Percentiles rank a stretch among this genome's conserved stretches.
phyloP scores from a whole-genome alignment of 78 protist species.

The Parvularia atlantis region DNA sequence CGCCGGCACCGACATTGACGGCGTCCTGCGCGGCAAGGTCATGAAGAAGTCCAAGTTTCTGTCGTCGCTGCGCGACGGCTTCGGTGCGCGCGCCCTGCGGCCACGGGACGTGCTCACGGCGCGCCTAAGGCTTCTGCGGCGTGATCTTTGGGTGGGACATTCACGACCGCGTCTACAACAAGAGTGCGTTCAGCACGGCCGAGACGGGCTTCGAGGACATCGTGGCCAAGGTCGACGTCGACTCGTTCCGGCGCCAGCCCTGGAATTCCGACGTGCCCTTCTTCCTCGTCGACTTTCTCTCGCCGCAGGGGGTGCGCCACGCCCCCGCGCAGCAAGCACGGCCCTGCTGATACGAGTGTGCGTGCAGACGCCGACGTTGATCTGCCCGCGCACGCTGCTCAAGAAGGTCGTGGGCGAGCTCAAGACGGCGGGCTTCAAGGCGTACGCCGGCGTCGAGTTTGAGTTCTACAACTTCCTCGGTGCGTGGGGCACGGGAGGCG shows the following conservation, averaged over 20 bases:
- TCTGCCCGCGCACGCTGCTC: slow-evolving; percentile 40
- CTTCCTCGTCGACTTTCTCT: slow-evolving; percentile 34
- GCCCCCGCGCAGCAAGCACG: no score
- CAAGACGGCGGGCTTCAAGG: slow-evolving; percentile 6
- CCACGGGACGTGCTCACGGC: no score
- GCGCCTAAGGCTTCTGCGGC: slow-evolving; percentile 46
- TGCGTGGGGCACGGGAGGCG: no score
- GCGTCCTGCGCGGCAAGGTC: slow-evolving; percentile 36
- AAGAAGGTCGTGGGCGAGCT: slow-evolving; percentile 30
- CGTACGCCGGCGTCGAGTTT: slow-evolving; percentile 42
- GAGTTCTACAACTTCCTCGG: slow-evolving; percentile 46
- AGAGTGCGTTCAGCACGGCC: slow-evolving; percentile 24
- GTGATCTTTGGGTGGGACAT: slow-evolving; percentile 52
- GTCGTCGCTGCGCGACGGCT: slow-evolving; percentile 24
- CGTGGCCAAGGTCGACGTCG: slow-evolving; percentile 14
- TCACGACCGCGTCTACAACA: slow-evolving; percentile 28
- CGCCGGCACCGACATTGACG: slow-evolving; percentile 47
- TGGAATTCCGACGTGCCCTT: slow-evolving; percentile 46
- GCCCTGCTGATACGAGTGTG: no score
- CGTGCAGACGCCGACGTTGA: no score
- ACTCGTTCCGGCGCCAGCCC: slow-evolving; percentile 26
- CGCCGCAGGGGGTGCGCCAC: not conserved
- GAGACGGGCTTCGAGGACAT: slow-evolving; percentile 46
- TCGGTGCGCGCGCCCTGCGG: no score
- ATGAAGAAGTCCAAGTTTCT: slow-evolving; percentile 39